phyloP scores from a whole-genome alignment of 2,329 filamentous ascomycete species.

The Penicillium sp. region DNA sequence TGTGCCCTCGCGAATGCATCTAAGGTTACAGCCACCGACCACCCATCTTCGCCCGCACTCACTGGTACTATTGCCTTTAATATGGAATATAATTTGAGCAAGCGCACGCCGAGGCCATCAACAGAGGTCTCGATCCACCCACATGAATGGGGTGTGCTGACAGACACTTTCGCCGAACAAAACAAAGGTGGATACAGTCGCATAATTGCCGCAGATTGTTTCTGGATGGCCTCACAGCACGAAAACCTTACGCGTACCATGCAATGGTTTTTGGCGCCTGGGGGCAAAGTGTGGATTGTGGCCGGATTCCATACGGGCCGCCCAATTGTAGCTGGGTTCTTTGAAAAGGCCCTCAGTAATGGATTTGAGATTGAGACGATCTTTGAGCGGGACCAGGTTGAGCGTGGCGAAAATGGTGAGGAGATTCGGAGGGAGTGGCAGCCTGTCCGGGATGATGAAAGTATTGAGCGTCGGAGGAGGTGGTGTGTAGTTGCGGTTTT shows the following conservation, averaged over 20 bases:
- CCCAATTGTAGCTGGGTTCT: slow-evolving; percentile 56
- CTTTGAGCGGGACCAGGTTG: slow-evolving; percentile 55
- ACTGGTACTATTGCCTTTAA: slow-evolving; percentile 48
- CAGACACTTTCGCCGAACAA: slow-evolving; percentile 38
- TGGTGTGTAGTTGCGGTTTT: slow-evolving; percentile 58
- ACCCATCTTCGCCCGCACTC: slow-evolving; percentile 45
- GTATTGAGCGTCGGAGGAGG: slow-evolving; percentile 53
- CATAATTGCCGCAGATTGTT: slow-evolving; percentile 61
- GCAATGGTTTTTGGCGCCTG: slow-evolving; percentile 53
- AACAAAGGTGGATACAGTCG: slow-evolving; percentile 49
- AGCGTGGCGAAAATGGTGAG: slow-evolving; percentile 35
- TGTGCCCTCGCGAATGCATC: slow-evolving; percentile 37
- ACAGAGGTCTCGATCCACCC: slow-evolving; percentile 44
- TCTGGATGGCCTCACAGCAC: slow-evolving; percentile 61
- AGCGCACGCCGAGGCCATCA: not conserved
- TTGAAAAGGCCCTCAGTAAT: slow-evolving; percentile 46
- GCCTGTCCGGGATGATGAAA: slow-evolving; percentile 49
- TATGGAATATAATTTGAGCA: slow-evolving; percentile 47
- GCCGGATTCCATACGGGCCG: slow-evolving; percentile 63
- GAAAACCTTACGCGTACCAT: slow-evolving; percentile 56
- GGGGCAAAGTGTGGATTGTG: slow-evolving; percentile 48
- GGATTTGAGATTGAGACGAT: slow-evolving; percentile 54
- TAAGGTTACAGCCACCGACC: slow-evolving; percentile 53
- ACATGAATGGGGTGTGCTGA: slow-evolving; percentile 56
- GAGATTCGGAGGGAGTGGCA: slow-evolving; percentile 47